A percentile compares a stretch with the other conserved stretches of the same genome.
Evolutionary conservation across 2,329 filamentous ascomycete species (phyloP).

Genomic region (Penicillium italicum): DNA sequence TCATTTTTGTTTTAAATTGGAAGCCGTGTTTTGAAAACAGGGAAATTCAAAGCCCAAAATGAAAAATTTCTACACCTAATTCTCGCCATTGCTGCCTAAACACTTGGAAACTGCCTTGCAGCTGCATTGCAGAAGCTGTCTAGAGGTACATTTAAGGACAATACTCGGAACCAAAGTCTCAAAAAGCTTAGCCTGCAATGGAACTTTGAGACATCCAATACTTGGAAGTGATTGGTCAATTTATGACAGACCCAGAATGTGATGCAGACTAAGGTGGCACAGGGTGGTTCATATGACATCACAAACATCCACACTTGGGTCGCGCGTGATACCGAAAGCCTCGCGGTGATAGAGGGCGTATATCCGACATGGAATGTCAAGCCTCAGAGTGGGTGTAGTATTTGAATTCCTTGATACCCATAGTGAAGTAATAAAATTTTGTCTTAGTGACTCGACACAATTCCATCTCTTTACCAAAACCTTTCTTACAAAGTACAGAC

Average conservation of each 20-base stretch:
- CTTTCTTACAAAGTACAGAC: not conserved
- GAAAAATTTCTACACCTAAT: not conserved
- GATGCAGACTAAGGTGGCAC: not conserved
- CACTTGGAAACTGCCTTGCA: not conserved
- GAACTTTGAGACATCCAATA: not conserved
- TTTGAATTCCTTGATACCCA: not conserved
- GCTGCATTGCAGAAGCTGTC: not conserved
- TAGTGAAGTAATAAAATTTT: not conserved
- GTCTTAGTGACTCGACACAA: no score
- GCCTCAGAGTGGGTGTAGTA: not conserved
- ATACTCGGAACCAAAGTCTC: not conserved
- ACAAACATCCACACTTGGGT: not conserved
- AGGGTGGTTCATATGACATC: not conserved
- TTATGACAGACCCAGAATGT: not conserved
- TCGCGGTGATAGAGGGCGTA: not conserved
- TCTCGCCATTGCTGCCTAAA: not conserved
- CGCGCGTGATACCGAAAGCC: not conserved
- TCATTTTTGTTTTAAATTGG: not conserved
- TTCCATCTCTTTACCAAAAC: not conserved
- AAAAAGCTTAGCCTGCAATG: conserved; percentile 5
- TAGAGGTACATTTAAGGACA: not conserved
- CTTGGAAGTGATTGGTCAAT: not conserved
- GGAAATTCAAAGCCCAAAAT: not conserved
- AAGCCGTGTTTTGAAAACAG: conserved; percentile 1
- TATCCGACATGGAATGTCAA: not conserved